Percentiles rank a stretch among this genome's conserved stretches.
Evolutionary conservation across 2,329 filamentous ascomycete species (phyloP).

Genomic region (Penicillium olsonii): DNA sequence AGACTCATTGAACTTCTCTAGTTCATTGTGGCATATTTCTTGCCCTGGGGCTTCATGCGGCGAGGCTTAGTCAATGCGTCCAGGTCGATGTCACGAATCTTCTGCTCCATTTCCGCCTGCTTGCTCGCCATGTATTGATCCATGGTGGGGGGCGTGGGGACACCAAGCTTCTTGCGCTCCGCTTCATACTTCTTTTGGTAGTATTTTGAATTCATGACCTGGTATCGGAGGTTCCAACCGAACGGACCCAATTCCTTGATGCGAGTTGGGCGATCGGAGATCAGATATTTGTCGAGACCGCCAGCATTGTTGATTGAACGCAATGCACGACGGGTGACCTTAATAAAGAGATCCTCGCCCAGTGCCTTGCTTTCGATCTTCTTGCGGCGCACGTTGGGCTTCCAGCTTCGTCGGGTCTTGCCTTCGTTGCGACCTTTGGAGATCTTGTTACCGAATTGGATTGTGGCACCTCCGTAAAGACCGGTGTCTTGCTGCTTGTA

Average conservation of each 20-base stretch:
- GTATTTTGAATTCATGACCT: conserved; percentile 75
- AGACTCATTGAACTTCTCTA: conserved; percentile 11
- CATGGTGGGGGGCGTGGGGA: conserved; percentile 54
- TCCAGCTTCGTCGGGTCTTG: conserved; percentile 52
- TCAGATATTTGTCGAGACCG: conserved; percentile 86
- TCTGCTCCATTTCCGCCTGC: conserved; percentile 38
- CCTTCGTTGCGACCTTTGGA: conserved; percentile 51
- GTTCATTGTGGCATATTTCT: conserved; percentile 1
- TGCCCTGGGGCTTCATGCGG: conserved; percentile 6
- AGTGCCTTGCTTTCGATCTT: conserved; percentile 49
- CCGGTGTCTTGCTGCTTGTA: conserved; percentile 51
- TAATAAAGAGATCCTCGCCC: conserved; percentile 45
- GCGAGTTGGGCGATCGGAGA: conserved; percentile 74
- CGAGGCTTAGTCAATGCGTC: conserved; percentile 36
- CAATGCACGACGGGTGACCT: conserved; percentile 48
- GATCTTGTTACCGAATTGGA: conserved; percentile 54
- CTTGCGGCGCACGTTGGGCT: conserved; percentile 51
- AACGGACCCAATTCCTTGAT: conserved; percentile 84
- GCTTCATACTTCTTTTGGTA: conserved; percentile 67
- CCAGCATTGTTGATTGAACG: conserved; percentile 76
- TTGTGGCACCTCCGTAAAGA: conserved; percentile 48
- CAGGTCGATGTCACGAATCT: conserved; percentile 40
- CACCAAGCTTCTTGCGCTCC: conserved; percentile 66
- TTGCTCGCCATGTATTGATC: conserved; percentile 49
- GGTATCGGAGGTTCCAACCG: conserved; percentile 88